Evolutionary conservation across 169 alveolate species (phyloP).

Genomic region (Plasmodium billcollinsi): DNA sequence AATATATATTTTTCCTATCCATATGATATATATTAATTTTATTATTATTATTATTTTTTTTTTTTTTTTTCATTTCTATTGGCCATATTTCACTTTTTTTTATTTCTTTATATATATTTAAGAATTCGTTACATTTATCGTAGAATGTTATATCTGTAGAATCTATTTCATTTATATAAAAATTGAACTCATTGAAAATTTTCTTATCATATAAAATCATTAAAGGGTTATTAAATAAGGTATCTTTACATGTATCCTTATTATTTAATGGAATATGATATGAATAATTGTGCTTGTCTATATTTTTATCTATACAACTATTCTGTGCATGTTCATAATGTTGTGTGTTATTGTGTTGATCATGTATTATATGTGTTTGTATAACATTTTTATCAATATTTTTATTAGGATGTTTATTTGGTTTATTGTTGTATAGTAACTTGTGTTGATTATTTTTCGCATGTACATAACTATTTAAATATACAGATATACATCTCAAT

Average conservation of each 20-base stretch:
- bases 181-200: slow-evolving; percentile 37
- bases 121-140: not conserved
- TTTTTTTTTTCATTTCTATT: no score
- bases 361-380: not conserved
- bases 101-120: no score
- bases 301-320: no score
- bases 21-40: slow-evolving; percentile 8
- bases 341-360: not conserved
- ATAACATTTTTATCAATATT: no score
- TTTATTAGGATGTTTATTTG: no score
- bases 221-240: no score
- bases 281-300: no score
- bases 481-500: slow-evolving; percentile 8
- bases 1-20: slow-evolving; percentile 3
- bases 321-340: not conserved
- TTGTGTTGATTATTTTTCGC: no score
- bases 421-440: no score
- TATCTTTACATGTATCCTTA: no score
- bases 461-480: not conserved
- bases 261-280: no score
- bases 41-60: not conserved
- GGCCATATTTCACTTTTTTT: no score
- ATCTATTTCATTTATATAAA: slow-evolving; percentile 20
- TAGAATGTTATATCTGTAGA: not conserved
- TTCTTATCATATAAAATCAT: slow-evolving; percentile 8